Evolutionary conservation across 495 filamentous ascomycete species (phyloP).

Genomic region (Aspergillus haitiensis): DNA sequence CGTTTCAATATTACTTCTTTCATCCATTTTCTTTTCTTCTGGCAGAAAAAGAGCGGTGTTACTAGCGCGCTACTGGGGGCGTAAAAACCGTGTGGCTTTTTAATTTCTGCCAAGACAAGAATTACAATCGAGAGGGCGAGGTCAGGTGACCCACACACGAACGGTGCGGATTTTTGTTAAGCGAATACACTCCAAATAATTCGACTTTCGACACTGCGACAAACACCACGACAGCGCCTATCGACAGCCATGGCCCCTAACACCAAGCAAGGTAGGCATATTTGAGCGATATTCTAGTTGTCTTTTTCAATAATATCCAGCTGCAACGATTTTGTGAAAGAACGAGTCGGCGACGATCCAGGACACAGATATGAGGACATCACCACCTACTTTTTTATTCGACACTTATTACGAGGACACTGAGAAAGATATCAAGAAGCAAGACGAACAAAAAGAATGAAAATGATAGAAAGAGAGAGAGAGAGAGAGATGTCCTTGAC

Average conservation of each 20-base stretch:
- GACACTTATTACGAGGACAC: not conserved
- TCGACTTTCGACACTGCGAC: slow-evolving; percentile 45
- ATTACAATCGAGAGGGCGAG: slow-evolving; percentile 15
- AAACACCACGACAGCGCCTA: slow-evolving; percentile 53
- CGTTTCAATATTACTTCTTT: not conserved
- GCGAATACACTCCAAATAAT: slow-evolving; percentile 48
- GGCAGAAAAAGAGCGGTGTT: slow-evolving; percentile 1
- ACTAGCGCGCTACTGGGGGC: not conserved
- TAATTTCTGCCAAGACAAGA: slow-evolving; percentile 22
- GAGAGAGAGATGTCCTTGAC: too few relatives aligned
- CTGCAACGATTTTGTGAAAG: slow-evolving; percentile 10
- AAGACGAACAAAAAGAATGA: too few relatives aligned
- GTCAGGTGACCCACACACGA: slow-evolving; percentile 54
- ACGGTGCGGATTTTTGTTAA: slow-evolving; percentile 48
- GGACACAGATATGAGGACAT: not conserved
- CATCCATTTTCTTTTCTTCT: not conserved
- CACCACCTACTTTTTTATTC: not conserved
- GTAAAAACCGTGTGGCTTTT: slow-evolving; percentile 1
- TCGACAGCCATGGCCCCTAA: slow-evolving; percentile 73
- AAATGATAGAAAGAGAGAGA: too few relatives aligned
- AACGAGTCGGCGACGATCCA: slow-evolving; percentile 16
- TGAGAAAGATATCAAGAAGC: not conserved
- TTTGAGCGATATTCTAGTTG: slow-evolving; percentile 21
- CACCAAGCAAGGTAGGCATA: slow-evolving; percentile 66
- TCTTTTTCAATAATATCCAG: slow-evolving; percentile 31